Evolutionary conservation across 1,284 basidiomycete species (phyloP), one percentile per base, ranked within the genome.

Genomic region (Ustilago hordei): DNA sequence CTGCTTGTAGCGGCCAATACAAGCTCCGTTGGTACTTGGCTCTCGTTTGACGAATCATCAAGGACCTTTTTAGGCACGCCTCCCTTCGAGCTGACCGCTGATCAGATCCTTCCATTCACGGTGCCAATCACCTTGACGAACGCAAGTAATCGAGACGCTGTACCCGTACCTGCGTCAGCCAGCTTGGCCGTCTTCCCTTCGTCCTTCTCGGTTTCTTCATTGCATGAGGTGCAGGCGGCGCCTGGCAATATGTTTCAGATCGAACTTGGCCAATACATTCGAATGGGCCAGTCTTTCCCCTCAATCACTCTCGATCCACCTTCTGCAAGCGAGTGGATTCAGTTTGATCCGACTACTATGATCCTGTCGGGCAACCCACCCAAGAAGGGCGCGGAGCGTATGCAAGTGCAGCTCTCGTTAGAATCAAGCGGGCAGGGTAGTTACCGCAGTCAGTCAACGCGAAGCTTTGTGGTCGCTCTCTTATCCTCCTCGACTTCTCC

Each of bases 51-150:
- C 75, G 72, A 86, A 31, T 79, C 65, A 3, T 90, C 87, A 59
- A 88, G 88, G 60, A 90, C 89, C 2, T 87, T 96, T 17, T 90
- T 88, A 60, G 94, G 95, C 5, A 87, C 88, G 2, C 90, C 91
- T 19, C 90, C 90, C 3, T 81, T 59, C 83, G 87, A 79, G 63
- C 81, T 82, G 65, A 80, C 81, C 79, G 64, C 74, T 23, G 69
- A 76, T 38, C 84, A 75, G 78, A 84, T 64, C n/a, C 12, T 55
- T 1, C 19, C 57, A 2, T 31, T 88, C 9, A 80, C 86, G 0
- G 86, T 95, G n/a, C 90, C 92, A 3, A 88, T 92, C 38, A 88
- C 85, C n/a, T 81, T 95, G 41, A 52, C 60, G 11, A 62, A 59
- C 38, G 13, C 65, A 2, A 62, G 39, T 38, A 50, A 54, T 48